Base-by-base conservation (phyloP, 2,329 filamentous ascomycete species). In the Aspergillus carbonarius region DNA sequence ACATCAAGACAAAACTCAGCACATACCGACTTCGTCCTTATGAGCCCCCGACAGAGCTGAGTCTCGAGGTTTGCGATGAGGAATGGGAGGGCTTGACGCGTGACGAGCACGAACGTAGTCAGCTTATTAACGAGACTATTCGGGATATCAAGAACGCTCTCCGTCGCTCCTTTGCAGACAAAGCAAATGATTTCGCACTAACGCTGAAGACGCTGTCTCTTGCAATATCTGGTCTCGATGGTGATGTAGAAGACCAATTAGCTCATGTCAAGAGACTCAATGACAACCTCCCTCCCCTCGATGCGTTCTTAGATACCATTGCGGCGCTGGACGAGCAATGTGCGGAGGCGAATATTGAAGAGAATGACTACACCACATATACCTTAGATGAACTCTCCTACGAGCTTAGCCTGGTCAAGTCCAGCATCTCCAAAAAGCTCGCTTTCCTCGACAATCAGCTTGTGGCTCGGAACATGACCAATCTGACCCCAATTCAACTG, bases 331-430 rank as follows among this genome's bases (percentile, higher is more conserved):
- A 97, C 70, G 86, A 87, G 63, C 92, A 96, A 77, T 99, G 95
- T 73, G 85, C 88, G 60, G 93, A 98, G 79, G 95, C 95, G 62
- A 98, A 99, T 74, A 97, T 99, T 63, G 95, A 99, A 76, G 95
- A 99, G 71, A 99, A 99, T 76, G 95, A 99, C 79, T 98, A 95
- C 75, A 99, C 95, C n/a, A 98, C 93, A 8, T 98, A 98, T 78
- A 96, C 93, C 9, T 95, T 98, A 74, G 95, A 99, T 72, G 95
- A 99, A 77, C 83, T 99, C 42, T 87, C 88, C 60, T 99, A 99
- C 78, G 95, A 99, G 77, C 83, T 98, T 59, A 88, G 91, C 15
- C 83, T 99, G 30, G 95, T 98, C 58, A 93, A 92, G 73, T 89
- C 90, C 30, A 95, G 91, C 10, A 93, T 98, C 27, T 89, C 92